phyloP scores from a whole-genome alignment of 169 alveolate genomes.

The Amoebophrya sp. region DNA sequence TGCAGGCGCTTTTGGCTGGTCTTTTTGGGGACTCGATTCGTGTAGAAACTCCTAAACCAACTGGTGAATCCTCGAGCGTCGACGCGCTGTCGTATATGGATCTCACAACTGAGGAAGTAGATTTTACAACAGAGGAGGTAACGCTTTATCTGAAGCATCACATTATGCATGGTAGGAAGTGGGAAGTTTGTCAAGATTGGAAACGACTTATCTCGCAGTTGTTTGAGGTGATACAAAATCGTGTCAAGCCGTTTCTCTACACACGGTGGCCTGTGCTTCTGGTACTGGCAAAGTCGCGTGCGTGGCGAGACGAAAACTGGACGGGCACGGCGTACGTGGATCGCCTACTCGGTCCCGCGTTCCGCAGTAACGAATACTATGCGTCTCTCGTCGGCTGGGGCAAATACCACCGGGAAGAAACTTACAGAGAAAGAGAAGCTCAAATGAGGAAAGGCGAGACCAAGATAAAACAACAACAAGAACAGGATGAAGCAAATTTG shows the following conservation, averaged over 20 bases:
- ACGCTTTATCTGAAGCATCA: not conserved
- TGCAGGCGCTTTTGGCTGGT: too few relatives aligned
- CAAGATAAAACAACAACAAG: not conserved
- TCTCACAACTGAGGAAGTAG: not conserved
- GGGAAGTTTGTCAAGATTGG: not conserved
- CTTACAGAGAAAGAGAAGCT: not conserved
- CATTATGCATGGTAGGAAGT: not conserved
- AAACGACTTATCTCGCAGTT: not conserved
- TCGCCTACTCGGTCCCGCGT: not conserved
- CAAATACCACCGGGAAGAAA: not conserved
- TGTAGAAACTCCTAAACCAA: not conserved
- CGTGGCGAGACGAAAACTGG: not conserved
- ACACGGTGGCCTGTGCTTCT: slow-evolving; percentile 4
- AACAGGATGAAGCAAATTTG: not conserved
- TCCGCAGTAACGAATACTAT: not conserved
- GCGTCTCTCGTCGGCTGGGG: slow-evolving; percentile 6
- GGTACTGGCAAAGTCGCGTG: not conserved
- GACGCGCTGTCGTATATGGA: not conserved
- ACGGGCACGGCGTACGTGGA: not conserved
- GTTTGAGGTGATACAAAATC: not conserved
- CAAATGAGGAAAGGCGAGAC: not conserved
- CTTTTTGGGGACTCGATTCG: not conserved
- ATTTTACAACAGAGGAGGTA: not conserved
- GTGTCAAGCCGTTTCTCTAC: not conserved
- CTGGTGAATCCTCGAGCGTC: not conserved